Evolutionary conservation across 2,329 filamentous ascomycete genomes (phyloP).

Genomic region (Metarhizium humberi): DNA sequence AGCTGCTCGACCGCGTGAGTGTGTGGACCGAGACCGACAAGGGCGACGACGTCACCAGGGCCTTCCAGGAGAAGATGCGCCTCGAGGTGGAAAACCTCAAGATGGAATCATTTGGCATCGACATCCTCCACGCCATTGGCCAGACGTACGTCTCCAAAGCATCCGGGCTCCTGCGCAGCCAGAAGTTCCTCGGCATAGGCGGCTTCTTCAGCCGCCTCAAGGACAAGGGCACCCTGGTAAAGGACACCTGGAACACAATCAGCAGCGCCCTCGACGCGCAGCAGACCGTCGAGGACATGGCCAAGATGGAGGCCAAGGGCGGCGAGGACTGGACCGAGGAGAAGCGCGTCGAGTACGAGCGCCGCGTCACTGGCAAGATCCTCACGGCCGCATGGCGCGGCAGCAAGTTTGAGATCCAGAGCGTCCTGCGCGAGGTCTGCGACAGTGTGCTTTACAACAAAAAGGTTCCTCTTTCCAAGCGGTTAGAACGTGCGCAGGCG

Average conservation of each 20-base stretch:
- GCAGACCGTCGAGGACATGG: conserved; percentile 99
- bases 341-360: conserved; percentile 91
- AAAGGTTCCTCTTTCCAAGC: conserved; percentile 72
- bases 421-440: conserved; percentile 88
- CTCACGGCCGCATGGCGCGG: conserved; percentile 93
- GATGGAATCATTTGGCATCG: conserved; percentile 97
- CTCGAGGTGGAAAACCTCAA: conserved; percentile 96
- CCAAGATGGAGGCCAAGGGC: conserved; percentile 84
- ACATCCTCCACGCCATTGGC: conserved; percentile 92
- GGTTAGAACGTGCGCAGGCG: conserved; percentile 83
- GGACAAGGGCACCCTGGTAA: conserved; percentile 93
- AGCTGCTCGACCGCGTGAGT: conserved; percentile 80
- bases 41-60: conserved; percentile 68
- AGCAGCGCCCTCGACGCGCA: conserved; percentile 93
- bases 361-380: conserved; percentile 94
- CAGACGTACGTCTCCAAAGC: conserved; percentile 84
- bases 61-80: conserved; percentile 89
- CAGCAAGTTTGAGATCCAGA: conserved; percentile 96
- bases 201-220: conserved; percentile 91
- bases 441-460: conserved; percentile 74
- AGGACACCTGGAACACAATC: conserved; percentile 98
- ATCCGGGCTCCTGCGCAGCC: conserved; percentile 79
- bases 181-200: conserved; percentile 92
- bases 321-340: conserved; percentile 98
- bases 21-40: conserved; percentile 98